These are phyloP conservation scores for Rickenella mellea DNA, from an alignment of 768 basidiomycete species.

Conservation along the genomic window DNA sequence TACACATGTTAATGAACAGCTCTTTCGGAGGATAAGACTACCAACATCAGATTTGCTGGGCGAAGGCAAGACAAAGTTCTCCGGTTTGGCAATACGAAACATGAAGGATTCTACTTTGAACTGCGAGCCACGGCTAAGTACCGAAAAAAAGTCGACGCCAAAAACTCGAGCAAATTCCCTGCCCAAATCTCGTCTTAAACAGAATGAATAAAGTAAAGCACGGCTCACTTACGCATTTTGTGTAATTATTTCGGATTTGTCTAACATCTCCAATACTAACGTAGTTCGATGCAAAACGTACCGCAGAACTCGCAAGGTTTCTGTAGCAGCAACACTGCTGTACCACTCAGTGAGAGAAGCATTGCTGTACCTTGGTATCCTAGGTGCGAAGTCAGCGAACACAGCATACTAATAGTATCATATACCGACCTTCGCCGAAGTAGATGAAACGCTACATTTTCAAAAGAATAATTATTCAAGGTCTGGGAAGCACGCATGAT, in stretches of 20 bases:
- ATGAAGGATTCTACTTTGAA: constrained; percentile 99
- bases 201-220: background rate
- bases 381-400: constrained; percentile 18
- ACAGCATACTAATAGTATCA: constrained; percentile 2
- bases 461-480: constrained; percentile 75
- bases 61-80: constrained; percentile 83
- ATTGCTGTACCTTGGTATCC: constrained; percentile 67
- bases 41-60: constrained; percentile 80
- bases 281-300: constrained; percentile 59
- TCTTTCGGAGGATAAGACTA: too few relatives aligned
- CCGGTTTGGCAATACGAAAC: constrained; percentile 95
- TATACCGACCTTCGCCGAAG: constrained; percentile 57
- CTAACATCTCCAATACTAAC: constrained; percentile 72
- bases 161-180: constrained; percentile 98
- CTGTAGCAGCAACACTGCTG: constrained; percentile 44
- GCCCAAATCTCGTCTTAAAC: background rate
- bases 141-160: constrained; percentile 94
- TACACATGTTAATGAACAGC: constrained; percentile 3
- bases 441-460: constrained; percentile 80
- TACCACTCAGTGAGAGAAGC: constrained; percentile 63
- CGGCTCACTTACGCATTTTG: constrained; percentile 70
- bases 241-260: constrained; percentile 71
- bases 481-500: constrained; percentile 81
- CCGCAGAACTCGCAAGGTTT: constrained; percentile 42
- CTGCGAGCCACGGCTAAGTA: constrained; percentile 90